phyloP scores from a whole-genome alignment of 441 rosid genomes.

The Theobroma grandiflorum region DNA sequence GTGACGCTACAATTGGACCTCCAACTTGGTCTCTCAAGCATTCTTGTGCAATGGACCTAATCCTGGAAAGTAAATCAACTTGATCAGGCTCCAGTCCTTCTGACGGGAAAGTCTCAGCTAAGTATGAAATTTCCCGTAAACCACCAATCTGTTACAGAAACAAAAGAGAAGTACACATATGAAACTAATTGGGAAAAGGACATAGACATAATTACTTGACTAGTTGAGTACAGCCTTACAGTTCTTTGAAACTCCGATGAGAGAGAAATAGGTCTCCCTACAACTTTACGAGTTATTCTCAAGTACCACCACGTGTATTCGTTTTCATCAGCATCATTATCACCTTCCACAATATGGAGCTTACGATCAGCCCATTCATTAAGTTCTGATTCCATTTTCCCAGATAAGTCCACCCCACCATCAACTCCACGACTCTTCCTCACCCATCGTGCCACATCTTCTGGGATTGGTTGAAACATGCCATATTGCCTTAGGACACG shows the following conservation, averaged over 20 bases:
- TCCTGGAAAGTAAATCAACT: constrained; percentile 70
- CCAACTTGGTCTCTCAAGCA: constrained; percentile 91
- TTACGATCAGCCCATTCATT: constrained; percentile 85
- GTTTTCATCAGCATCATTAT: constrained; percentile 68
- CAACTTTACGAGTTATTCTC: constrained; percentile 84
- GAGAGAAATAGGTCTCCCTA: constrained; percentile 95
- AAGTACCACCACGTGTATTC: constrained; percentile 88
- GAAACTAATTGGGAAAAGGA: constrained; percentile 17
- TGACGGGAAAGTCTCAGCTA: constrained; percentile 78
- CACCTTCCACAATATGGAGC: constrained; percentile 67
- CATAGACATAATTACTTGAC: constrained; percentile 8
- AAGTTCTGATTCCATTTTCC: constrained; percentile 90
- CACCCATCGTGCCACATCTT: constrained; percentile 90
- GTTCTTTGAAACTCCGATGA: constrained; percentile 98
- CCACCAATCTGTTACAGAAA: constrained; percentile 67
- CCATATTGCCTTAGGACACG: constrained; percentile 93
- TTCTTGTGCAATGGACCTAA: constrained; percentile 86
- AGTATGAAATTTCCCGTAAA: constrained; percentile 82
- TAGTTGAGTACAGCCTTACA: constrained; percentile 44
- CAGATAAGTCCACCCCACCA: constrained; percentile 95
- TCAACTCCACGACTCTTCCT: constrained; percentile 97
- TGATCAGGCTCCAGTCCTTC: constrained; percentile 84
- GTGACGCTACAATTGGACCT: constrained; percentile 51
- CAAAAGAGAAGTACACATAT: constrained; percentile 18
- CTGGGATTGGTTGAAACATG: constrained; percentile 82